Evolutionary conservation across 2,329 filamentous ascomycete genomes (phyloP).

Genomic region (Hortaea werneckii): DNA sequence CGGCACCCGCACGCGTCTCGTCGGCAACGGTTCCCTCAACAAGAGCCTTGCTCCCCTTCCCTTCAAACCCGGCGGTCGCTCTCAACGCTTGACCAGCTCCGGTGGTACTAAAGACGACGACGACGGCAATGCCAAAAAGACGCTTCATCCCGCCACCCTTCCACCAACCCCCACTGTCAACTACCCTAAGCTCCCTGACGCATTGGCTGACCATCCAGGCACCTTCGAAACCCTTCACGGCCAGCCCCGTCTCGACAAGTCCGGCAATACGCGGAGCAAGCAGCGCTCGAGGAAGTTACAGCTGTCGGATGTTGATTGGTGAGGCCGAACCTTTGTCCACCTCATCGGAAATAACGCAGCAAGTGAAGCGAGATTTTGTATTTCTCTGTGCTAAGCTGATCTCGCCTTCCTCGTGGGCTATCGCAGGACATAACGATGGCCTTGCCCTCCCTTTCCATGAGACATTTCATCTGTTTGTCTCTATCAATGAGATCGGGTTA

Average conservation of each 20-base stretch:
- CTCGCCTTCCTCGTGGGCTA: too few relatives aligned
- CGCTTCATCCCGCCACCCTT: conserved; percentile 3
- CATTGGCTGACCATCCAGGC: conserved; percentile 21
- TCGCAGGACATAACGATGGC: too few relatives aligned
- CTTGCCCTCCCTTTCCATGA: too few relatives aligned
- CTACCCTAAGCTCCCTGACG: neutral
- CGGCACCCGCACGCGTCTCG: conserved; percentile 39
- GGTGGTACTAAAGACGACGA: conserved; percentile 1
- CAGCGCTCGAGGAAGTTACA: conserved; percentile 86
- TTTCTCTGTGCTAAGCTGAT: too few relatives aligned
- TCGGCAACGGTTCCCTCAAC: conserved; percentile 26
- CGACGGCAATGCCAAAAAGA: conserved; percentile 1
- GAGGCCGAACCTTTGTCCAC: conserved; percentile 29
- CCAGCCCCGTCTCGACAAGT: conserved; percentile 43
- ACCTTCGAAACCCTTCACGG: conserved; percentile 29
- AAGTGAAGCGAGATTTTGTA: too few relatives aligned
- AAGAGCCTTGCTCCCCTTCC: conserved; percentile 25
- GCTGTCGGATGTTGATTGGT: conserved; percentile 97
- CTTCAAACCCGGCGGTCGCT: conserved; percentile 12
- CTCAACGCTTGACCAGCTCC: conserved; percentile 20
- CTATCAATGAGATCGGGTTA: too few relatives aligned
- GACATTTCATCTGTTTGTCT: too few relatives aligned
- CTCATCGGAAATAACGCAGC: too few relatives aligned
- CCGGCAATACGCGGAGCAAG: conserved; percentile 55
- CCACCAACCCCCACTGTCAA: conserved; percentile 1